Percentiles rank a stretch among this genome's conserved stretches.
phyloP scores from a whole-genome alignment of 2,329 filamentous ascomycete genomes.

The Xylaria sp. region DNA sequence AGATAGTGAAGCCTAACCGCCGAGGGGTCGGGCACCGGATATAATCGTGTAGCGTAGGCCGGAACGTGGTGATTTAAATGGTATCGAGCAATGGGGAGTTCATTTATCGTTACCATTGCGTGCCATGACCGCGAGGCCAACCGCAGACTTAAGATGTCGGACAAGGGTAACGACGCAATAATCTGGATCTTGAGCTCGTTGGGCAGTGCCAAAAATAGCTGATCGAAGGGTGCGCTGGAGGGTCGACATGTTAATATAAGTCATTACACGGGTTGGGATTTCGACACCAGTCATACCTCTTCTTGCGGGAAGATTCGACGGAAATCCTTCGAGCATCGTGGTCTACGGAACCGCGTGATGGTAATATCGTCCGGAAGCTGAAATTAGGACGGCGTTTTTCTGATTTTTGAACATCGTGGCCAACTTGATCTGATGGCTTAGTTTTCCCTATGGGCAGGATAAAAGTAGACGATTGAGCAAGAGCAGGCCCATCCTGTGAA shows the following conservation, averaged over 20 bases:
- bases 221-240: slow-evolving; percentile 51
- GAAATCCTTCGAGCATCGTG: slow-evolving; percentile 35
- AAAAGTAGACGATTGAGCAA: slow-evolving; percentile 46
- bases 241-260: slow-evolving; percentile 3
- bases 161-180: slow-evolving; percentile 61
- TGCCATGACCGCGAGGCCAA: slow-evolving; percentile 63
- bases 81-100: slow-evolving; percentile 62
- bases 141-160: slow-evolving; percentile 62
- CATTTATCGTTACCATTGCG: slow-evolving; percentile 61
- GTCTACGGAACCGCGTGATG: slow-evolving; percentile 36
- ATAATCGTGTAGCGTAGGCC: slow-evolving; percentile 61
- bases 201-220: slow-evolving; percentile 61
- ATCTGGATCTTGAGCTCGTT: slow-evolving; percentile 67
- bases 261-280: background rate
- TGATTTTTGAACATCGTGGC: slow-evolving; percentile 36
- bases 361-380: slow-evolving; percentile 37
- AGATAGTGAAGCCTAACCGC: slow-evolving; percentile 62
- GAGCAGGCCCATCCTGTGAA: slow-evolving; percentile 31
- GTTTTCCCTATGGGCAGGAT: slow-evolving; percentile 49
- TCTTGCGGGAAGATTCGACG: slow-evolving; percentile 29
- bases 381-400: slow-evolving; percentile 38
- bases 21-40: slow-evolving; percentile 53
- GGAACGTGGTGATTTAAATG: slow-evolving; percentile 64
- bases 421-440: slow-evolving; percentile 39
- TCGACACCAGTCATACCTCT: slow-evolving; percentile 26